These are phyloP conservation scores for Russula ochroleuca DNA, from an alignment of 768 basidiomycete genomes.

Conservation along the genomic window DNA sequence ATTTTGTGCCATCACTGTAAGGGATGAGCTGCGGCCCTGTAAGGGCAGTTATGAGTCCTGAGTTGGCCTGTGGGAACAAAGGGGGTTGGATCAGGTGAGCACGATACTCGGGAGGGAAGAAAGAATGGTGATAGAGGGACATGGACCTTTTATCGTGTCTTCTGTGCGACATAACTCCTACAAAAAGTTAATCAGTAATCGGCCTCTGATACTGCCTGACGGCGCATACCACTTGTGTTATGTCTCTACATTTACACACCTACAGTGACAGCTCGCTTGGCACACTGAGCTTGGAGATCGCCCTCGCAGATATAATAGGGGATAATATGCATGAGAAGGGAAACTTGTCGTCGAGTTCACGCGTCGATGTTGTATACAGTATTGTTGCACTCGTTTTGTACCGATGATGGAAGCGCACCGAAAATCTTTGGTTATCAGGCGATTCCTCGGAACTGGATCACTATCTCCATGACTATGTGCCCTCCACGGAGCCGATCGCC, in stretches of 20 bases:
- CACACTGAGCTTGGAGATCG: neutral
- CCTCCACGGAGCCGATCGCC: neutral
- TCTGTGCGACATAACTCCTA: neutral
- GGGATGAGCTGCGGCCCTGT: neutral
- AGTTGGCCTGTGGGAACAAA: too few species aligned
- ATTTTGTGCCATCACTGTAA: neutral
- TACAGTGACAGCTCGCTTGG: neutral
- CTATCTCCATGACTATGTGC: neutral
- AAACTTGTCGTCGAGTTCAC: neutral
- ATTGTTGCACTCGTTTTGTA: neutral
- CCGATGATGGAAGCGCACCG: neutral
- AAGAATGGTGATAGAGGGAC: neutral
- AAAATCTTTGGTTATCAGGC: neutral
- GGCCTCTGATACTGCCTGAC: neutral
- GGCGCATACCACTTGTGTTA: neutral
- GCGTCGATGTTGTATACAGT: neutral
- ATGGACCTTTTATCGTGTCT: neutral
- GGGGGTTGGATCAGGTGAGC: too few species aligned
- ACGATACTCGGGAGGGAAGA: too few species aligned
- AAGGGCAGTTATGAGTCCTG: too few species aligned
- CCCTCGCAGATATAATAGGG: neutral
- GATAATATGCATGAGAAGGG: neutral
- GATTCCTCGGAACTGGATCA: neutral
- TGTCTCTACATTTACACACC: neutral
- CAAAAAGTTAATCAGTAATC: neutral